phyloP scores from a whole-genome alignment of 495 filamentous ascomycete genomes.

The Pseudoneurospora amorphoporcata region DNA sequence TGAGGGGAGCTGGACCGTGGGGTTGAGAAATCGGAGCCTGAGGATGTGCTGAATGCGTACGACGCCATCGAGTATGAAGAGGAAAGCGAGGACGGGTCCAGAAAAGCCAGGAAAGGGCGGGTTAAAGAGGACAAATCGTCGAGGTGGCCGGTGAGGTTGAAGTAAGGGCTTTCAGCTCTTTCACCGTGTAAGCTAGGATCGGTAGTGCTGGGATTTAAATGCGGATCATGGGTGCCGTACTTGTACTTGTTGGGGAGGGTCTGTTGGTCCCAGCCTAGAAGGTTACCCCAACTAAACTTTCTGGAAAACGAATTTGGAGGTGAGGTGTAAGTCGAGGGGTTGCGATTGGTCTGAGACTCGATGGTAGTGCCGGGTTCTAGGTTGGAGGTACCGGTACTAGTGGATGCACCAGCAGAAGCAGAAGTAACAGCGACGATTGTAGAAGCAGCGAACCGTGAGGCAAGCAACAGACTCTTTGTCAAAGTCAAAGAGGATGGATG shows the following conservation, averaged over 20 bases:
- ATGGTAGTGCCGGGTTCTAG: neutral
- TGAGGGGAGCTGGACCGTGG: conserved; percentile 42
- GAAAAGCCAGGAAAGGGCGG: conserved; percentile 15
- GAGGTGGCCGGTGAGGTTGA: conserved; percentile 2
- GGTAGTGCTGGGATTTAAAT: too few species aligned
- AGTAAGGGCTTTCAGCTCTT: conserved; percentile 11
- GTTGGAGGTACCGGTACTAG: neutral
- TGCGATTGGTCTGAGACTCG: neutral
- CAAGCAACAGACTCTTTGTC: neutral
- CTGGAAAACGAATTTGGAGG: neutral
- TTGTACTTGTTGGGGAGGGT: neutral
- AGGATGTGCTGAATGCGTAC: conserved; percentile 31
- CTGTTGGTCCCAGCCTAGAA: neutral
- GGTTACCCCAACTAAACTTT: neutral
- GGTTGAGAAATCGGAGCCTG: conserved; percentile 41
- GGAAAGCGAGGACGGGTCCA: conserved; percentile 5
- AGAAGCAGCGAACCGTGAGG: neutral
- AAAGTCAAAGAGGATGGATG: neutral
- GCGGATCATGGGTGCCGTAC: too few species aligned
- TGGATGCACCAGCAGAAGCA: neutral
- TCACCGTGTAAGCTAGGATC: conserved; percentile 6
- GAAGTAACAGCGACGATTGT: neutral
- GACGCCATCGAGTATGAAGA: conserved; percentile 39
- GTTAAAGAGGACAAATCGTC: conserved; percentile 1
- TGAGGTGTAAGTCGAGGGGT: neutral